Conservation (phyloP, 768 basidiomycete species). For the Naganishia randhawae region DNA sequence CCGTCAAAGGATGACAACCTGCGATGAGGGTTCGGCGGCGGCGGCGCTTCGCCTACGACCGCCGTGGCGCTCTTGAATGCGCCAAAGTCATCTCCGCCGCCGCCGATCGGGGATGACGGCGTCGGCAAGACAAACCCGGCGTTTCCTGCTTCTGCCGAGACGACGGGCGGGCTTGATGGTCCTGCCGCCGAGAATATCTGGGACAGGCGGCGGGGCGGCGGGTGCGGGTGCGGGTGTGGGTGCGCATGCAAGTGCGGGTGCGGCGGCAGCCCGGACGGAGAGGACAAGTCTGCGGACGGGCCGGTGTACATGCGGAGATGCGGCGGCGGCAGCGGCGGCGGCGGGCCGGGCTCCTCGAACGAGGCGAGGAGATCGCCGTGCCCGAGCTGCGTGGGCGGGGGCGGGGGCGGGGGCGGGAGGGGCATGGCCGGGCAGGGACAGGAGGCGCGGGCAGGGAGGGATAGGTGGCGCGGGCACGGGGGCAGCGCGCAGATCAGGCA, state of each 20-base stretch:
- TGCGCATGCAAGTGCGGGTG: background rate
- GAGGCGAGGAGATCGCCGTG: slow-evolving; percentile 1
- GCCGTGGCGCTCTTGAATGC: slow-evolving; percentile 4
- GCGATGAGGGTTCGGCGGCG: background rate
- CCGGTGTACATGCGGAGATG: slow-evolving; percentile 13
- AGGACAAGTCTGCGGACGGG: slow-evolving; percentile 11
- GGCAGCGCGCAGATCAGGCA: no score
- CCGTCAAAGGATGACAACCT: background rate
- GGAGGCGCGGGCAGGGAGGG: no score
- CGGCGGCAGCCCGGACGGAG: background rate
- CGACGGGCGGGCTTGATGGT: slow-evolving; percentile 1
- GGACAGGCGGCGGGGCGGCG: slow-evolving; percentile 2
- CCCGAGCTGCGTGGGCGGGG: background rate
- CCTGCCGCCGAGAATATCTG: background rate
- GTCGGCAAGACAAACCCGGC: slow-evolving; percentile 3
- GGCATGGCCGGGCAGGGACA: no score
- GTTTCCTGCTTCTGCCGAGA: background rate
- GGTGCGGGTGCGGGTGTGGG: background rate
- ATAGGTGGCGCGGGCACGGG: no score
- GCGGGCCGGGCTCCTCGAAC: background rate
- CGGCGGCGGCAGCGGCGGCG: background rate
- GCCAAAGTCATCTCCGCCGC: background rate
- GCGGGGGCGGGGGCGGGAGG: no score
- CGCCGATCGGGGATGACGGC: background rate
- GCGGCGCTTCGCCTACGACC: background rate